Base-by-base conservation (phyloP, 495 filamentous ascomycete genomes). In the Trichoderma asperelloides region DNA sequence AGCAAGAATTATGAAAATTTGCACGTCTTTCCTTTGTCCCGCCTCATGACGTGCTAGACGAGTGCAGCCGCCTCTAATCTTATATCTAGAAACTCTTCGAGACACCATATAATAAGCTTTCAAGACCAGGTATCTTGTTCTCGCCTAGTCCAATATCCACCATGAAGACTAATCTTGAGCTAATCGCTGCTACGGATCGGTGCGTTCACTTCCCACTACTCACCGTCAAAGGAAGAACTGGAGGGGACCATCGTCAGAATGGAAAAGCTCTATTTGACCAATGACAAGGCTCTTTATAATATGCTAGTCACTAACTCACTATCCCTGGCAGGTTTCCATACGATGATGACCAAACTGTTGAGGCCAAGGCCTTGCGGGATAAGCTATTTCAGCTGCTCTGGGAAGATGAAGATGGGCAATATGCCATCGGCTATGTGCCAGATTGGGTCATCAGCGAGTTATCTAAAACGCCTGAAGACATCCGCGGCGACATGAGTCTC, bases 271-370 rank as follows among this genome's bases (percentile, higher is more conserved):
- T 65, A 12, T 28, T 2, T 51, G 5, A 39, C 25, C 25, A 13
- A n/a, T 33, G 12, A 6, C 0, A 12, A 18, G 16, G 4, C 41
- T 45, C 12, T 18, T 16, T 18, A 16, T 37, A 27, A 21, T 2
- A 2, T 8, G 30, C 15, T 23, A 43, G 62, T 4, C 33, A n/a
- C 64, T 65, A 16, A 47, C 28, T 8, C 12, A 30, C 18, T 15
- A n/a, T 1, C 6, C 4, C 11, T 30, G 18, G n/a, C 69, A 92
- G 89, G 74, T 92, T 92, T 73, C 89, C 90, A 6, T 87, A 92
- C 72, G 79, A 81, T 47, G 79, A 87, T 40, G 80, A 78, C 62
- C 78, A 87, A 65, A 82, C 84, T 47, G 72, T 78, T 64, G 75
- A 73, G 11, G 85, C 87, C 70, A 70, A 77, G 4, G 69, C 76